Evolutionary conservation across 106 monocot species (phyloP), one percentile per base, ranked within the genome.

Genomic region (Vanilla planifolia): DNA sequence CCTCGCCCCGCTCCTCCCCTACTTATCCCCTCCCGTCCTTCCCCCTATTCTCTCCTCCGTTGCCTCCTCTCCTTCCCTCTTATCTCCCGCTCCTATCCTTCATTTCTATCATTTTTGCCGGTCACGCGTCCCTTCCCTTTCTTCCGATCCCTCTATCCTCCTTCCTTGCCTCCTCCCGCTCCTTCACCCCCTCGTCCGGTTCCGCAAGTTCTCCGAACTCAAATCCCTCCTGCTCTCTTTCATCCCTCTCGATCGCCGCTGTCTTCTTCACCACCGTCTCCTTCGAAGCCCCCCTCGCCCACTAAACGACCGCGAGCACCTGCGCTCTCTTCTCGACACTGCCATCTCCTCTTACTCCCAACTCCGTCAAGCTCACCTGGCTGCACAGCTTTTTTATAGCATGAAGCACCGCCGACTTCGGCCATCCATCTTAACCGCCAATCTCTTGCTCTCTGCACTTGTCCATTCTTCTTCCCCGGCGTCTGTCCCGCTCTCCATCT

Each of bases 341-440:
- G 71, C 89, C 69, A 25, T 90, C 70, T 43, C 73, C 35, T 75
- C 74, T 59, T 91, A 79, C 66, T 33, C 75, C 41, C 24, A 46
- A 21, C 61, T 66, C 73, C 43, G 50, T 48, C 76, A 24, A 20
- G 73, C 79, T 39, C 61, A 82, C 33, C 73, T 79, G 35, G 57
- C 57, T 29, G 9, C 45, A 23, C 85, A 79, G 57, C 50, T 91
- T 60, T 80, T 91, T 68, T 66, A 57, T 67, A 34, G 70, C 68
- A 86, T 86, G 86, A 48, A 68, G 45, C 53, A 66, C 33, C 67
- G 74, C 65, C 60, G 69, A 16, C 51, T 68, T 36, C 45, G 48
- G 44, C 87, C 92, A 20, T 72, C 75, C 19, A 70, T 80, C 53
- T 19, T 67, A 27, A 84, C 80, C 43, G 71, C 66, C 61, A 77